Percentiles rank a stretch among this genome's conserved stretches.
These are phyloP conservation scores for Cryptococcus amylolentus DNA, from an alignment of 1,284 basidiomycete species.

Conservation along the genomic window DNA sequence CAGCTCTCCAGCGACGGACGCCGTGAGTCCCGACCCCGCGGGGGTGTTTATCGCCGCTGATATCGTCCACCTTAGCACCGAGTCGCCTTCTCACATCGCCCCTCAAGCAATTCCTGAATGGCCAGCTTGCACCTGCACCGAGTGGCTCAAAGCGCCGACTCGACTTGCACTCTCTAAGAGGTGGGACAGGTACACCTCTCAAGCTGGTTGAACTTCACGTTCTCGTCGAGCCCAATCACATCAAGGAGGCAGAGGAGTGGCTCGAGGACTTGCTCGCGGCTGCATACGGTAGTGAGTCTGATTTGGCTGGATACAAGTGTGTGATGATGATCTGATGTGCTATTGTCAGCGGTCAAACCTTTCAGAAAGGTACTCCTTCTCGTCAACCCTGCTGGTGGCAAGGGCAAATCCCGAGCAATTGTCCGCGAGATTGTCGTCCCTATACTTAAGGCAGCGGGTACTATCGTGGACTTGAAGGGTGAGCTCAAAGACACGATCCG, in stretches of 20 bases:
- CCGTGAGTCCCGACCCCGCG: slow-evolving; percentile 27
- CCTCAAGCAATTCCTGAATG: slow-evolving; percentile 32
- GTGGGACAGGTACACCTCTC: slow-evolving; percentile 20
- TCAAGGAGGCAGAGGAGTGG: slow-evolving; percentile 56
- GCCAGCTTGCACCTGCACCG: slow-evolving; percentile 15
- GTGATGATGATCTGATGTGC: not conserved
- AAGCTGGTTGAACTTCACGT: slow-evolving; percentile 42
- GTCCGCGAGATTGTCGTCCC: slow-evolving; percentile 71
- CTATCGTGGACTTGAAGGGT: slow-evolving; percentile 62
- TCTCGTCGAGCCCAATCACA: slow-evolving; percentile 36
- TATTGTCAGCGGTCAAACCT: slow-evolving; percentile 55
- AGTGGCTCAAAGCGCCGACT: slow-evolving; percentile 22
- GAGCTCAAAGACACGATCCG: slow-evolving; percentile 33
- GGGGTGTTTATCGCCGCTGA: not conserved
- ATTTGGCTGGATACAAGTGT: not conserved
- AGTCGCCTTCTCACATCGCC: slow-evolving; percentile 38
- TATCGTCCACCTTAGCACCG: slow-evolving; percentile 25
- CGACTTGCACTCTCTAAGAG: slow-evolving; percentile 32
- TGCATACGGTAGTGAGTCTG: slow-evolving; percentile 60
- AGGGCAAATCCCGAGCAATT: slow-evolving; percentile 66
- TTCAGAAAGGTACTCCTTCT: slow-evolving; percentile 62
- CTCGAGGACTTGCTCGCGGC: slow-evolving; percentile 56
- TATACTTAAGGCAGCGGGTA: slow-evolving; percentile 72
- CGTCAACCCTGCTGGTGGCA: slow-evolving; percentile 84
- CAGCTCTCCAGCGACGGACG: slow-evolving; percentile 43